Evolutionary conservation across 768 basidiomycete genomes (phyloP).

Genomic region (Collybia sordida): DNA sequence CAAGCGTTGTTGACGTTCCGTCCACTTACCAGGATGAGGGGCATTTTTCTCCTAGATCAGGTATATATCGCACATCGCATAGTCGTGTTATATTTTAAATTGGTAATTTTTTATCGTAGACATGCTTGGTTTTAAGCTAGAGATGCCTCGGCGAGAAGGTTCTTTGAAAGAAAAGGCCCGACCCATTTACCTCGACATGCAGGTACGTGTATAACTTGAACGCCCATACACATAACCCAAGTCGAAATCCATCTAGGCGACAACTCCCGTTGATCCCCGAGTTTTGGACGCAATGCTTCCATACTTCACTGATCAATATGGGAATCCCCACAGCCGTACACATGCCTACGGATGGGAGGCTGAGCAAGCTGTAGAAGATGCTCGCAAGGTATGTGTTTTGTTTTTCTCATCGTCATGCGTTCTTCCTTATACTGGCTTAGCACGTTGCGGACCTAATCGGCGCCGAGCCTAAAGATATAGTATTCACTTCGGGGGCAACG

Average conservation of each 20-base stretch:
- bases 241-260: slow-evolving; percentile 57
- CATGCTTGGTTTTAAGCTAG: slow-evolving; percentile 88
- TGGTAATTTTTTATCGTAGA: slow-evolving; percentile 43
- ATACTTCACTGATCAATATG: slow-evolving; percentile 91
- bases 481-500: slow-evolving; percentile 98
- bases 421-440: slow-evolving; percentile 36
- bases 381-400: slow-evolving; percentile 61
- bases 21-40: slow-evolving; percentile 68
- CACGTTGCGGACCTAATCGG: slow-evolving; percentile 91
- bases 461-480: slow-evolving; percentile 91
- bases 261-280: slow-evolving; percentile 95
- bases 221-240: slow-evolving; percentile 2
- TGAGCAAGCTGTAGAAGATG: slow-evolving; percentile 90
- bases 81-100: not conserved
- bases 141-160: slow-evolving; percentile 58
- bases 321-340: slow-evolving; percentile 97
- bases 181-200: slow-evolving; percentile 98
- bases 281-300: slow-evolving; percentile 98
- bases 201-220: slow-evolving; percentile 47
- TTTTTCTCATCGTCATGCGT: not conserved
- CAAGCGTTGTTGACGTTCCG: slow-evolving; percentile 80
- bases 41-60: slow-evolving; percentile 69
- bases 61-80: slow-evolving; percentile 32
- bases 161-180: slow-evolving; percentile 61
- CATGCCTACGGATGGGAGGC: slow-evolving; percentile 99